A percentile compares a stretch with the other conserved stretches of the same genome.
phyloP scores from a whole-genome alignment of 2,329 filamentous ascomycete species.

The Beauveria bassiana region DNA sequence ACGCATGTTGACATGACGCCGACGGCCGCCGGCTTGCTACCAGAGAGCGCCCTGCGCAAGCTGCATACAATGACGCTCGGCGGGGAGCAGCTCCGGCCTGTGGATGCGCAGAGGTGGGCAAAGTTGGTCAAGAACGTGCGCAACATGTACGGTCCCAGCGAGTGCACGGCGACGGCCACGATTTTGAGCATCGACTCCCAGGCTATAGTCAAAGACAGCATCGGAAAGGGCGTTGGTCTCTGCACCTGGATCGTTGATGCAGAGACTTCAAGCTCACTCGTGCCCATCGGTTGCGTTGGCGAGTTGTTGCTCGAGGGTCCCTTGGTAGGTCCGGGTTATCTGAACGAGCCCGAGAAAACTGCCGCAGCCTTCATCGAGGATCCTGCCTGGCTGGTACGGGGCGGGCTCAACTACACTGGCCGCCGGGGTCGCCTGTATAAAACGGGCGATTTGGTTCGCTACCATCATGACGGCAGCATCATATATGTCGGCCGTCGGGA shows the following conservation, averaged over 20 bases:
- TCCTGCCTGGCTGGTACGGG: conserved; percentile 26
- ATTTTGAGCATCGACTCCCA: background rate
- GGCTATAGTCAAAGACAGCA: background rate
- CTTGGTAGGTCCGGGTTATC: conserved; percentile 18
- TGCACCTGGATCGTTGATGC: conserved; percentile 18
- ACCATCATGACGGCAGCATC: conserved; percentile 25
- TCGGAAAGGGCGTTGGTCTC: conserved; percentile 8
- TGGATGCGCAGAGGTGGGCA: background rate
- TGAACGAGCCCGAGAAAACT: conserved; percentile 17
- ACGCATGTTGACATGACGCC: background rate
- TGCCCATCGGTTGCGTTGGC: conserved; percentile 17
- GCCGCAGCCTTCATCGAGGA: conserved; percentile 29
- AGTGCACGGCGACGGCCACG: background rate
- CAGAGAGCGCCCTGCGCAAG: background rate
- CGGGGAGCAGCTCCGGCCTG: conserved; percentile 1
- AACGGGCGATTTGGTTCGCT: conserved; percentile 16
- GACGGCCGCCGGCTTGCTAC: conserved; percentile 12
- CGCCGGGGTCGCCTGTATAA: conserved; percentile 12
- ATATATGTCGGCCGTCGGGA: conserved; percentile 40
- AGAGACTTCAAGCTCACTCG: conserved; percentile 13
- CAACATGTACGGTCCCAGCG: conserved; percentile 3
- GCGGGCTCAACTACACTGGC: conserved; percentile 12
- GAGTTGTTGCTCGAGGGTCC: conserved; percentile 22
- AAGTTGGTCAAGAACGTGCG: background rate
- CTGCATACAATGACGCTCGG: conserved; percentile 2